Evolutionary conservation across 495 filamentous ascomycete genomes (phyloP).

Genomic region (Xylaria bambusicola): DNA sequence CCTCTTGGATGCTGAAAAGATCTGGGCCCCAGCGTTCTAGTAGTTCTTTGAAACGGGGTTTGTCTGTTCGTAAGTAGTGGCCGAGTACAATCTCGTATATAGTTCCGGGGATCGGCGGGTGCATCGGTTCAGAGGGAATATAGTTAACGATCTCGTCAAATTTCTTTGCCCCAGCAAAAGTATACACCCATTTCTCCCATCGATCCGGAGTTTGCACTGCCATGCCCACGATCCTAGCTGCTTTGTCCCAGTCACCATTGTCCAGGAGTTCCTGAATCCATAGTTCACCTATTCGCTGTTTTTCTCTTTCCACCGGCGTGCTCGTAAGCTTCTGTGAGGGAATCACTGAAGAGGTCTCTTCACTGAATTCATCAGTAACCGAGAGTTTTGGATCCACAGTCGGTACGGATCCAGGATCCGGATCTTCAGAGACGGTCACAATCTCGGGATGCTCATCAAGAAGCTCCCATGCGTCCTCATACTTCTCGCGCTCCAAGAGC

Average conservation of each 20-base stretch:
- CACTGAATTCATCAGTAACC: conserved; percentile 73
- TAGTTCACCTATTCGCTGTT: conserved; percentile 84
- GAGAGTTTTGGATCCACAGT: conserved; percentile 52
- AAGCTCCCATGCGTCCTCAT: conserved; percentile 84
- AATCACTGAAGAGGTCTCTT: conserved; percentile 68
- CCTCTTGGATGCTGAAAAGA: conserved; percentile 71
- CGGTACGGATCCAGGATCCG: conserved; percentile 36
- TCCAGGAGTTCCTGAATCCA: conserved; percentile 86
- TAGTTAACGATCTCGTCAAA: conserved; percentile 85
- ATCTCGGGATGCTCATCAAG: conserved; percentile 83
- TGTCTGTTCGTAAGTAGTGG: conserved; percentile 77
- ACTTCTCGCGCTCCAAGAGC: conserved; percentile 76
- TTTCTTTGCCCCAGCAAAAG: conserved; percentile 79
- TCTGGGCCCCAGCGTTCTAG: conserved; percentile 83
- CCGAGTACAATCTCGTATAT: conserved; percentile 85
- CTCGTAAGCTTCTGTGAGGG: conserved; percentile 47
- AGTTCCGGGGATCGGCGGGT: conserved; percentile 75
- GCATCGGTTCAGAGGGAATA: conserved; percentile 72
- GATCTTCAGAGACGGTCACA: conserved; percentile 42
- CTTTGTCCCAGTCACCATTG: conserved; percentile 70
- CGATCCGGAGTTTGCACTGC: conserved; percentile 74
- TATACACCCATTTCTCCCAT: conserved; percentile 96
- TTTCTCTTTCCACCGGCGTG: conserved; percentile 81
- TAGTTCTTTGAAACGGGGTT: conserved; percentile 70
- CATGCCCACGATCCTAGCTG: conserved; percentile 75